Percentiles rank a stretch among this genome's conserved stretches.
These are phyloP conservation scores for Solanum megistacrolobum DNA, from an alignment of 257 asterid genomes.

Conservation along the genomic window DNA sequence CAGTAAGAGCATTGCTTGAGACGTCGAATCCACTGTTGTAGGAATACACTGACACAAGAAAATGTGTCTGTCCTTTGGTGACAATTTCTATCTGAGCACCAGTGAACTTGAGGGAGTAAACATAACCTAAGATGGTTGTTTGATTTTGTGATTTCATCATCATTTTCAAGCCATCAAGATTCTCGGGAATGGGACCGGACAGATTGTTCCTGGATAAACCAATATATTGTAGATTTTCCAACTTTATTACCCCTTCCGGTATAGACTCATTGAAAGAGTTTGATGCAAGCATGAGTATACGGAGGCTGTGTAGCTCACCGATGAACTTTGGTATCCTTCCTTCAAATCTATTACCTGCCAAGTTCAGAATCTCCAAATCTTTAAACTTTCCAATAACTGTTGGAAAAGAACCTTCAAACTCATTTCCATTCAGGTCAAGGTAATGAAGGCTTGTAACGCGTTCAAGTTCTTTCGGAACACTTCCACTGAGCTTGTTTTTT, in stretches of 20 bases:
- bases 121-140: background rate
- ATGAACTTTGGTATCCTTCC: background rate
- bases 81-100: background rate
- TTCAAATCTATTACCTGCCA: background rate
- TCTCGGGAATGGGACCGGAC: slow-evolving; percentile 3
- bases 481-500: background rate
- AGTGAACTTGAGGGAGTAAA: background rate
- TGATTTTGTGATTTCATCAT: background rate
- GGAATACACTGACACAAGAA: background rate
- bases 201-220: background rate
- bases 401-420: slow-evolving; percentile 5
- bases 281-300: background rate
- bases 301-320: background rate
- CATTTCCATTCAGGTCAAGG: slow-evolving; percentile 1
- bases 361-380: background rate
- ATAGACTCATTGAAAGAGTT: slow-evolving; percentile 10
- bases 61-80: background rate
- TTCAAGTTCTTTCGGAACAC: background rate
- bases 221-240: slow-evolving; percentile 1
- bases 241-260: background rate
- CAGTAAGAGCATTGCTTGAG: background rate
- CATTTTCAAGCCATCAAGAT: background rate
- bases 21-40: background rate
- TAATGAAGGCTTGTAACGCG: background rate
- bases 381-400: background rate